Percentiles rank a stretch among this genome's conserved stretches.
Conservation (phyloP, 768 basidiomycete species). For the Brasilioporus rufonigricans region DNA sequence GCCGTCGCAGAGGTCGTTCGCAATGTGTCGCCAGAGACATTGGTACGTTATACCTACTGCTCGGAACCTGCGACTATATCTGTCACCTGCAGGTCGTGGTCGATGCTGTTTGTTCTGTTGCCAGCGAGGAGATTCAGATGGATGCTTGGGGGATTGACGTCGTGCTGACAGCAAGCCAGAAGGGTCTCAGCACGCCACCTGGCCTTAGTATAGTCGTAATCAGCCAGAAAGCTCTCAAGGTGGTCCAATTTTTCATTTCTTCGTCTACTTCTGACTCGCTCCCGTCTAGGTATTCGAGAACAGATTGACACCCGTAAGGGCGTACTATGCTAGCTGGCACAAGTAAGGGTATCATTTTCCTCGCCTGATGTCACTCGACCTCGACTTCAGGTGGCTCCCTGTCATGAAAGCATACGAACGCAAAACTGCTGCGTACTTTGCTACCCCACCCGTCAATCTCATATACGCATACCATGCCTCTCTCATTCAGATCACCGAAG, state of each 20-base stretch:
- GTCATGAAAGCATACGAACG: constrained; percentile 93
- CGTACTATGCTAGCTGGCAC: constrained; percentile 91
- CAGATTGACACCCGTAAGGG: constrained; percentile 50
- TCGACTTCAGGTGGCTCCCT: constrained; percentile 68
- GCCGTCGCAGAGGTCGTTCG: constrained; percentile 70
- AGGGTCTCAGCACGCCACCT: constrained; percentile 91
- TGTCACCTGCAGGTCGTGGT: constrained; percentile 56
- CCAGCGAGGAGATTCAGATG: constrained; percentile 91
- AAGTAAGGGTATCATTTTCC: constrained; percentile 44
- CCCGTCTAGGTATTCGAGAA: constrained; percentile 9
- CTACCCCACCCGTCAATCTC: constrained; percentile 93
- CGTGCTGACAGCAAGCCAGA: constrained; percentile 83
- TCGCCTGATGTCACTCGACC: neutral
- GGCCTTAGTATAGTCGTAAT: constrained; percentile 87
- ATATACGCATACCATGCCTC: constrained; percentile 90
- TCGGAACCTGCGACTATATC: neutral
- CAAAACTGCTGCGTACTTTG: constrained; percentile 84
- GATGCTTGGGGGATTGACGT: constrained; percentile 94
- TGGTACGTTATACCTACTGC: constrained; percentile 45
- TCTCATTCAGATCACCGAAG: constrained; percentile 65
- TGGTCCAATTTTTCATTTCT: constrained; percentile 14
- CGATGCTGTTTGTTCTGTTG: constrained; percentile 96
- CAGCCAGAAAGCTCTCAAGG: constrained; percentile 75
- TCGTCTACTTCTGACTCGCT: neutral
- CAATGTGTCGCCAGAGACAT: constrained; percentile 78